Conservation (phyloP, 2,329 filamentous ascomycete species). For the Botrytis paeoniae region DNA sequence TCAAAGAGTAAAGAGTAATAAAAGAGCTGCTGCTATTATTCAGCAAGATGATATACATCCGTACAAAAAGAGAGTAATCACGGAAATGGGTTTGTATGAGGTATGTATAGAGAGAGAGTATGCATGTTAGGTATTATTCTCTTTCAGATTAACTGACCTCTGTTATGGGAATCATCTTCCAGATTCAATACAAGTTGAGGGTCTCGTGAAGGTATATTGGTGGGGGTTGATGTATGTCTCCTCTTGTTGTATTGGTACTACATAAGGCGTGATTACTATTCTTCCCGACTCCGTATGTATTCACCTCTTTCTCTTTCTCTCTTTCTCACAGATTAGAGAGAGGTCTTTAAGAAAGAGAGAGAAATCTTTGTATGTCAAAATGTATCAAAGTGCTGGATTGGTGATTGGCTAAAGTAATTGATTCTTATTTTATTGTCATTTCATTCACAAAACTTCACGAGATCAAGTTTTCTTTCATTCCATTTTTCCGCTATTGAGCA, state of each 20-base stretch:
- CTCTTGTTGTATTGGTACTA: neutral
- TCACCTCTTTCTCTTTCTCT: neutral
- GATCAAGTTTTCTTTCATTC: neutral
- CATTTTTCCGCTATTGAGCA: neutral
- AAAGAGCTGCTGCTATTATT: neutral
- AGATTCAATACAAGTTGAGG: neutral
- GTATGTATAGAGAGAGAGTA: too few relatives aligned
- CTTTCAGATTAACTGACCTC: neutral
- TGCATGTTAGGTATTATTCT: neutral
- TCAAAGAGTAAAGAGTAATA: neutral
- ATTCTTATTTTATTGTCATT: neutral
- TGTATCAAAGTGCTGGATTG: too few relatives aligned
- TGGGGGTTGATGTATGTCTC: neutral
- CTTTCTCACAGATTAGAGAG: neutral
- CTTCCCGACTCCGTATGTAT: neutral
- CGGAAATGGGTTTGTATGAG: neutral
- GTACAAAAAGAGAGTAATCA: neutral
- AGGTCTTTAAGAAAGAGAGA: too few relatives aligned
- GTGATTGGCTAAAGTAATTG: neutral
- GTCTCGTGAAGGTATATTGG: neutral
- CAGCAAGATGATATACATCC: neutral
- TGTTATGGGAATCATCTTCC: neutral
- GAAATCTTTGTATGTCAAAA: too few relatives aligned
- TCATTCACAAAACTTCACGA: neutral
- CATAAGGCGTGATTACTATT: neutral